Conservation (phyloP, 352 stramenopile genomes). For the Pythium rishiriense region DNA sequence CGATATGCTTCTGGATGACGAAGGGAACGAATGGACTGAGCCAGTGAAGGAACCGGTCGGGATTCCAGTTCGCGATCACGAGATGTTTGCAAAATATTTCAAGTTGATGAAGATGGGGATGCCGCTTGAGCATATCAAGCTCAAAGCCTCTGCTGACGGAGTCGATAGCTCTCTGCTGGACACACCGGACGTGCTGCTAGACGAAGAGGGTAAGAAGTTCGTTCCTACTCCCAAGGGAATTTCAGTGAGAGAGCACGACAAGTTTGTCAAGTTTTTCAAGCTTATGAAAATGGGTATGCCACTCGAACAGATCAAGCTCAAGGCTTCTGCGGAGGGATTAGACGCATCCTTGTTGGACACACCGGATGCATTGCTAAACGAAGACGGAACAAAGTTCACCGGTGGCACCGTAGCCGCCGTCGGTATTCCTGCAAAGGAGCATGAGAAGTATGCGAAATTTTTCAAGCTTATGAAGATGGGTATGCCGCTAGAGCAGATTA, state of each 20-base stretch:
- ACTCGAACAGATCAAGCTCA: slow-evolving; percentile 76
- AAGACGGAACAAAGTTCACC: slow-evolving; percentile 48
- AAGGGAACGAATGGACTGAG: slow-evolving; percentile 59
- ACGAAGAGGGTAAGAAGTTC: slow-evolving; percentile 52
- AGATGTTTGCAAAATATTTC: slow-evolving; percentile 93
- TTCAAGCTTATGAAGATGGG: slow-evolving; percentile 83
- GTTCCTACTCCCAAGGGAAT: slow-evolving; percentile 35
- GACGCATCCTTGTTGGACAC: slow-evolving; percentile 86
- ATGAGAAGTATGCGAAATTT: slow-evolving; percentile 86
- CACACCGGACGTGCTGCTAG: slow-evolving; percentile 52
- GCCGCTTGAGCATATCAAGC: slow-evolving; percentile 86
- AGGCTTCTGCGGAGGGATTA: slow-evolving; percentile 81
- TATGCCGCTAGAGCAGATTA: slow-evolving; percentile 70
- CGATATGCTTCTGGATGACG: slow-evolving; percentile 60
- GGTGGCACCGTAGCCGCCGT: slow-evolving; percentile 18
- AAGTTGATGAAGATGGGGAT: slow-evolving; percentile 92
- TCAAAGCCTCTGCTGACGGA: slow-evolving; percentile 76
- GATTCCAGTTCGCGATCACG: slow-evolving; percentile 83
- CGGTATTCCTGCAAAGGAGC: slow-evolving; percentile 69
- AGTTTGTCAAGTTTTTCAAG: slow-evolving; percentile 80
- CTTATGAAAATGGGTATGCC: slow-evolving; percentile 86
- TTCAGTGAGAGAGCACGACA: slow-evolving; percentile 64
- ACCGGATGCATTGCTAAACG: slow-evolving; percentile 55
- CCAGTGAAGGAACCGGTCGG: slow-evolving; percentile 23
- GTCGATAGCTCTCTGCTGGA: slow-evolving; percentile 53